Evolutionary conservation across 805 yeast species (phyloP).

Genomic region (Ogataea siamensis): DNA sequence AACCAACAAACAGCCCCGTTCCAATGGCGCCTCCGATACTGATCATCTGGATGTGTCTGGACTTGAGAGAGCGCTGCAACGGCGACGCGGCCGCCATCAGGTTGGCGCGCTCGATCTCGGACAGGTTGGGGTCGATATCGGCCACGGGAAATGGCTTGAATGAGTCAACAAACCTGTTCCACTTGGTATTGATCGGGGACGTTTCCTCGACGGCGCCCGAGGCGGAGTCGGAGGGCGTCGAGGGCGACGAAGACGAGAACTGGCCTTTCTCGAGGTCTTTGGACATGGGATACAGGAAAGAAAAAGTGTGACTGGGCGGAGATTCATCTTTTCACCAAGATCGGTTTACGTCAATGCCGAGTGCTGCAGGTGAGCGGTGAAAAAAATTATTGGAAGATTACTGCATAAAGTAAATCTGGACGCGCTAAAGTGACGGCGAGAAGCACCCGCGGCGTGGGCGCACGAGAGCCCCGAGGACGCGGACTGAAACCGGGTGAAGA

Average conservation of each 20-base stretch:
- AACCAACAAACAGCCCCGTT: constrained; percentile 70
- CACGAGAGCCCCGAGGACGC: no score
- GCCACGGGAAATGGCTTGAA: constrained; percentile 27
- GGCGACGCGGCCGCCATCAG: constrained; percentile 44
- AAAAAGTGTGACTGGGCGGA: background rate
- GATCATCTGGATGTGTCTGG: constrained; percentile 69
- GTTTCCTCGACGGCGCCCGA: constrained; percentile 17
- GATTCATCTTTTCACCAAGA: background rate
- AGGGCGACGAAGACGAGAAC: background rate
- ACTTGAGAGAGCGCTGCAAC: constrained; percentile 45
- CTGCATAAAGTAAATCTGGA: background rate
- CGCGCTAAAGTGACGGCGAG: no score
- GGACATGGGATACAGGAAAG: background rate
- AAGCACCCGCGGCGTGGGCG: no score
- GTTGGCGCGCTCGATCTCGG: constrained; percentile 41
- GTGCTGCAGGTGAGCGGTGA: background rate
- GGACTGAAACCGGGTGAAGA: no score
- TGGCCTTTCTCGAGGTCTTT: background rate
- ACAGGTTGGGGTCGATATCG: constrained; percentile 38
- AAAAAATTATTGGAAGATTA: background rate
- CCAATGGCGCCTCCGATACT: constrained; percentile 79
- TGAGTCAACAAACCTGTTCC: constrained; percentile 19
- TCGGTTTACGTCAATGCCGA: constrained; percentile 1
- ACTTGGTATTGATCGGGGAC: constrained; percentile 6
- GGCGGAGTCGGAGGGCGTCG: background rate